These are phyloP conservation scores for Coriaria nepalensis DNA, from an alignment of 306 rosid genomes.

Conservation along the genomic window DNA sequence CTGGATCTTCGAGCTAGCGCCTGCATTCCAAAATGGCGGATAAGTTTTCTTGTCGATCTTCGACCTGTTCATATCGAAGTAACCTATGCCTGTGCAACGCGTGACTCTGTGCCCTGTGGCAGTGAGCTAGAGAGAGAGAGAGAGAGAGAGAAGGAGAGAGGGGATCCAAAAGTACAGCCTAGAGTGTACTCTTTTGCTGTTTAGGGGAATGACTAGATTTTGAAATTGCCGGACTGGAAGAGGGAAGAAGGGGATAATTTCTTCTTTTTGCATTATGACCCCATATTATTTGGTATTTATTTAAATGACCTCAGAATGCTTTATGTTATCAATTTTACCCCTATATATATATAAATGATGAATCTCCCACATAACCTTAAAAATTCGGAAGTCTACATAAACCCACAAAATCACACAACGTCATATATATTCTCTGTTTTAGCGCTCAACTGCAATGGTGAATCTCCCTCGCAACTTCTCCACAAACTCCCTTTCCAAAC, in stretches of 20 bases:
- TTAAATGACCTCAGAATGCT: too few relatives aligned
- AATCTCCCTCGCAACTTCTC: slow-evolving; percentile 20
- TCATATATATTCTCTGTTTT: too few relatives aligned
- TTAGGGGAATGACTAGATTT: neutral
- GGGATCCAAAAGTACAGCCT: neutral
- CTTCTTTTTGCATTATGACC: neutral
- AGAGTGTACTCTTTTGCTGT: neutral
- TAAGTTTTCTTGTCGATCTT: neutral
- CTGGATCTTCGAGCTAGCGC: slow-evolving; percentile 3
- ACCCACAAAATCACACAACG: too few relatives aligned
- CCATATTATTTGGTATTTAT: too few relatives aligned
- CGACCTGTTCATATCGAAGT: too few relatives aligned
- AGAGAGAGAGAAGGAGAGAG: neutral
- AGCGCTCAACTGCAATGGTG: slow-evolving; percentile 21
- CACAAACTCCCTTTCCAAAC: slow-evolving; percentile 8
- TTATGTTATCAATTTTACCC: too few relatives aligned
- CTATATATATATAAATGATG: too few relatives aligned
- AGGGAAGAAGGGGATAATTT: neutral
- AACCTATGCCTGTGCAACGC: too few relatives aligned
- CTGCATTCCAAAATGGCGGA: neutral
- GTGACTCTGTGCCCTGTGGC: too few relatives aligned
- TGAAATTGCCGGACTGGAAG: slow-evolving; percentile 1
- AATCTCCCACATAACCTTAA: too few relatives aligned
- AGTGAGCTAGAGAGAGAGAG: neutral
- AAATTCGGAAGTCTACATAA: too few relatives aligned